A percentile compares a stretch with the other conserved stretches of the same genome.
These are phyloP conservation scores for Pseudodiploospora longispora DNA, from an alignment of 2,329 filamentous ascomycete genomes.

Conservation along the genomic window DNA sequence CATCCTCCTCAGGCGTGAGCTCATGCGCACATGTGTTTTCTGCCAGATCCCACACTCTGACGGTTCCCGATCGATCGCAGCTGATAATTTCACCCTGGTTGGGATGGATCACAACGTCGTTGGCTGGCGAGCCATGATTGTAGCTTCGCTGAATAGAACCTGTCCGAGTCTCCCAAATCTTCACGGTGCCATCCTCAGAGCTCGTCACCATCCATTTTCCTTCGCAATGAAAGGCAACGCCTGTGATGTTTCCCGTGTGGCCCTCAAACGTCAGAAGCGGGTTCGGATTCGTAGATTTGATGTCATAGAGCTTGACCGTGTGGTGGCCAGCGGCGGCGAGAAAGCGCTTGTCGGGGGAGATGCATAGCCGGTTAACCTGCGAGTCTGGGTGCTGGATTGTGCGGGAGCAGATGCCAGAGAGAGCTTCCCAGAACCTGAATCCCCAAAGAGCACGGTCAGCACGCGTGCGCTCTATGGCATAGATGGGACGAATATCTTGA, in stretches of 20 bases:
- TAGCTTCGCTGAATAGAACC: constrained; percentile 90
- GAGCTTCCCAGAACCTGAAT: constrained; percentile 88
- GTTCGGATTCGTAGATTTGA: constrained; percentile 95
- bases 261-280: constrained; percentile 91
- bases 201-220: constrained; percentile 99
- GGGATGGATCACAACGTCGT: constrained; percentile 98
- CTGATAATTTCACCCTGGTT: constrained; percentile 98
- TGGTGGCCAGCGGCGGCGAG: constrained; percentile 74
- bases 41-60: constrained; percentile 91
- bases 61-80: constrained; percentile 86
- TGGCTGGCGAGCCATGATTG: constrained; percentile 78
- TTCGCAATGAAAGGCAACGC: constrained; percentile 95
- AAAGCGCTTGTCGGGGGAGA: constrained; percentile 95
- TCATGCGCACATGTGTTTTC: constrained; percentile 97
- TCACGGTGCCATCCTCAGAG: constrained; percentile 92
- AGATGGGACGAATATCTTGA: background rate
- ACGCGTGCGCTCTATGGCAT: background rate
- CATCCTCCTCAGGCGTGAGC: constrained; percentile 91
- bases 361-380: constrained; percentile 95
- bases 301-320: constrained; percentile 95
- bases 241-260: constrained; percentile 91
- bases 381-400: constrained; percentile 98
- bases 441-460: constrained; percentile 9
- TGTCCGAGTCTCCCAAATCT: constrained; percentile 90
- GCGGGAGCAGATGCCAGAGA: constrained; percentile 94